These are phyloP conservation scores for Neocucurbitaria cava DNA, from an alignment of 2,329 filamentous ascomycete genomes.

Conservation along the genomic window DNA sequence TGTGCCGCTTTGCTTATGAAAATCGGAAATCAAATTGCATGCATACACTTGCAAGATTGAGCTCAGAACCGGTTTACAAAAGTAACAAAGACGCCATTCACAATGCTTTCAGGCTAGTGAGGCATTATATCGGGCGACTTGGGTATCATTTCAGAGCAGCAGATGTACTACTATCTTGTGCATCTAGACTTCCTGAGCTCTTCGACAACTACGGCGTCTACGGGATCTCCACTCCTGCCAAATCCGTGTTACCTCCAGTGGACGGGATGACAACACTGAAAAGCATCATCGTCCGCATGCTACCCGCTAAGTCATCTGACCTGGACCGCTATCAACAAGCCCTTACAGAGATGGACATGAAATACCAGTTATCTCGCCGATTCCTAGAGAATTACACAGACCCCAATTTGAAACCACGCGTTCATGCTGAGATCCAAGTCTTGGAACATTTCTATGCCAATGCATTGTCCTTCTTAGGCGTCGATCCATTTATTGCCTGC, in stretches of 20 bases:
- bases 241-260: neutral
- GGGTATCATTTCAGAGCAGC: slow-evolving; percentile 53
- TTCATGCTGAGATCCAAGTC: slow-evolving; percentile 58
- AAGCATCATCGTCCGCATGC: slow-evolving; percentile 35
- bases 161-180: slow-evolving; percentile 48
- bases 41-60: slow-evolving; percentile 9
- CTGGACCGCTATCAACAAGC: slow-evolving; percentile 13
- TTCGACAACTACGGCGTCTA: slow-evolving; percentile 41
- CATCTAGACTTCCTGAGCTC: slow-evolving; percentile 36
- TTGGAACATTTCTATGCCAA: slow-evolving; percentile 55
- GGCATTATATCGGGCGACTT: slow-evolving; percentile 56
- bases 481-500: slow-evolving; percentile 57
- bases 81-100: slow-evolving; percentile 13
- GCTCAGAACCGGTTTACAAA: slow-evolving; percentile 11
- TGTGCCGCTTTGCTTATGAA: slow-evolving; percentile 16
- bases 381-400: slow-evolving; percentile 37
- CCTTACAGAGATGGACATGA: slow-evolving; percentile 38
- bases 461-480: slow-evolving; percentile 43
- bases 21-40: slow-evolving; percentile 13
- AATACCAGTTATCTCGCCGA: slow-evolving; percentile 23
- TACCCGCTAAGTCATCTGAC: slow-evolving; percentile 27
- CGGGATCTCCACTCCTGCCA: neutral
- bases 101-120: slow-evolving; percentile 35
- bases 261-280: slow-evolving; percentile 14
- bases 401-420: slow-evolving; percentile 33